Percentiles rank a stretch among this genome's conserved stretches.
These are phyloP conservation scores for Botrytis galanthina DNA, from an alignment of 2,329 filamentous ascomycete genomes.

Conservation along the genomic window DNA sequence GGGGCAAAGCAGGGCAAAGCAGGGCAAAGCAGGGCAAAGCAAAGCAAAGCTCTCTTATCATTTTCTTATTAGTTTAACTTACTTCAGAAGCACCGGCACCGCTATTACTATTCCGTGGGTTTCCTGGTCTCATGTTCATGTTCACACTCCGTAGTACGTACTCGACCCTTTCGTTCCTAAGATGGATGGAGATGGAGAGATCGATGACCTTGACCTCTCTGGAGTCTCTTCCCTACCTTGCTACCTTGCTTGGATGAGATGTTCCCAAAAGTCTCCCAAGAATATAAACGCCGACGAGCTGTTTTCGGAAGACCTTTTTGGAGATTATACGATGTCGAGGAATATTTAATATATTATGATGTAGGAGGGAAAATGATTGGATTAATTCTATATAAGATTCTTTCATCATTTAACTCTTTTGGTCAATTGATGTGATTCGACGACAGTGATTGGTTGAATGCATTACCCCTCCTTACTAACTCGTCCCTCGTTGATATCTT, in stretches of 20 bases:
- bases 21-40: neutral
- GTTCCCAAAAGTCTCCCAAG: neutral
- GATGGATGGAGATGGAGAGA: neutral
- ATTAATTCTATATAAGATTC: neutral
- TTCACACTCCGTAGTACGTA: neutral
- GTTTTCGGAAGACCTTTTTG: neutral
- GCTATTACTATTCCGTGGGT: neutral
- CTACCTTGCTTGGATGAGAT: neutral
- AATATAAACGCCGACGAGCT: neutral
- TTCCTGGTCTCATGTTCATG: constrained; percentile 2
- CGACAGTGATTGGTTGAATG: neutral
- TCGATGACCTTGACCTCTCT: neutral
- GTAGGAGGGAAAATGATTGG: neutral
- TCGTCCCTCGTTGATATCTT: constrained; percentile 2
- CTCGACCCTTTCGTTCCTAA: neutral
- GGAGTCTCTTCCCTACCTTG: neutral
- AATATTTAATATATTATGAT: neutral
- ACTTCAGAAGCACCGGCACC: neutral
- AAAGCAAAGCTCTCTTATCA: neutral
- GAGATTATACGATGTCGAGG: neutral
- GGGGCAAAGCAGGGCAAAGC: neutral
- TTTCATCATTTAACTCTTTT: neutral
- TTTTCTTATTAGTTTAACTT: constrained; percentile 11
- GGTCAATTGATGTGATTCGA: neutral
- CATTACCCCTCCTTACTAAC: constrained; percentile 14